Conservation (phyloP, 2,329 filamentous ascomycete species). For the Seiridium unicorne region DNA sequence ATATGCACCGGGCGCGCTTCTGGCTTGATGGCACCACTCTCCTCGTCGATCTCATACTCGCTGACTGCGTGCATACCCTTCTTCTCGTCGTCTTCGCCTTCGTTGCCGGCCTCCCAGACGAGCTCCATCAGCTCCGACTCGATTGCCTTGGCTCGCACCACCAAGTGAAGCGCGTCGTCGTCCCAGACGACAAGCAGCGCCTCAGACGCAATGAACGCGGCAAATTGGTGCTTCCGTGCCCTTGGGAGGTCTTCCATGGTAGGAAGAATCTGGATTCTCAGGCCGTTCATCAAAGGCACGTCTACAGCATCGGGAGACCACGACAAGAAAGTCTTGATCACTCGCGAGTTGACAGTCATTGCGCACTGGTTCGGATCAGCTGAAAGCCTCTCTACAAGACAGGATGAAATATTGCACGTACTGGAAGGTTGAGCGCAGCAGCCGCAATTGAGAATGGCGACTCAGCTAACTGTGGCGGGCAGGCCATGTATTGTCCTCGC, state of each 20-base stretch:
- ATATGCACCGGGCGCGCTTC: slow-evolving; percentile 67
- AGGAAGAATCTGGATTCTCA: slow-evolving; percentile 74
- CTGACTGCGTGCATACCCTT: slow-evolving; percentile 32
- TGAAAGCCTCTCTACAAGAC: too few species aligned
- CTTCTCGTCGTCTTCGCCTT: slow-evolving; percentile 52
- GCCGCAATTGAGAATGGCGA: slow-evolving; percentile 66
- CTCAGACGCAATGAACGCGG: slow-evolving; percentile 72
- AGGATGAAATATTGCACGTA: slow-evolving; percentile 31
- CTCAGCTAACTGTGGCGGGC: slow-evolving; percentile 61
- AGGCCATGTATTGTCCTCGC: slow-evolving; percentile 69
- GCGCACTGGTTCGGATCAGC: slow-evolving; percentile 51
- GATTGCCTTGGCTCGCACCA: slow-evolving; percentile 68
- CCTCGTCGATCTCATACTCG: slow-evolving; percentile 65
- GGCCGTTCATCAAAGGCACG: slow-evolving; percentile 72
- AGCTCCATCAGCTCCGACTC: slow-evolving; percentile 76
- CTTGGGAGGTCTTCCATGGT: slow-evolving; percentile 68
- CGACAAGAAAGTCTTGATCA: slow-evolving; percentile 75
- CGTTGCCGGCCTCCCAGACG: slow-evolving; percentile 64
- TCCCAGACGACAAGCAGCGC: slow-evolving; percentile 78
- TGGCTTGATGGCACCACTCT: slow-evolving; percentile 65
- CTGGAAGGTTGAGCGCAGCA: slow-evolving; percentile 69
- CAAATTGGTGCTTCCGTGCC: slow-evolving; percentile 76
- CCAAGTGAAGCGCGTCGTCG: slow-evolving; percentile 70
- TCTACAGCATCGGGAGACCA: slow-evolving; percentile 72
- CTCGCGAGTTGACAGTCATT: slow-evolving; percentile 78